These are phyloP conservation scores for Clarireedia hainanense DNA, from an alignment of 2,329 filamentous ascomycete genomes.

Conservation along the genomic window DNA sequence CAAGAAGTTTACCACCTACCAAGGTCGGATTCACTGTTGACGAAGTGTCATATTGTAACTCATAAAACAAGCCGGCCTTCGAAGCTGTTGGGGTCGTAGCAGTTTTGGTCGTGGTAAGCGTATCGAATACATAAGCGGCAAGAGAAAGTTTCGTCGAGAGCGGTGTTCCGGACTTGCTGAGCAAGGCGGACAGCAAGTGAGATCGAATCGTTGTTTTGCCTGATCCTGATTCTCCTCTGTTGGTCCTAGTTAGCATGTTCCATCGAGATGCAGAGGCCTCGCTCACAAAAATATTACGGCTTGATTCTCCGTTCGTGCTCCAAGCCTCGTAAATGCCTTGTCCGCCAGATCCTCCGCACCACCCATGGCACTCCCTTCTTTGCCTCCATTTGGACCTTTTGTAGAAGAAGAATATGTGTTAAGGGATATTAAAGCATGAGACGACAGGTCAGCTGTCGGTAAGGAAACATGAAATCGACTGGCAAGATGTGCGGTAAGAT, in stretches of 20 bases:
- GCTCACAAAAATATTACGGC: constrained; percentile 77
- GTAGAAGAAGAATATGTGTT: constrained; percentile 91
- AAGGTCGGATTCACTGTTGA: constrained; percentile 77
- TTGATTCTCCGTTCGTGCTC: constrained; percentile 86
- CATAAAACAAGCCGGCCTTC: constrained; percentile 90
- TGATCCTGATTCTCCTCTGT: constrained; percentile 86
- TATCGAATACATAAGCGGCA: constrained; percentile 91
- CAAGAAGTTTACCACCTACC: constrained; percentile 88
- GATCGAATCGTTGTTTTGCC: constrained; percentile 93
- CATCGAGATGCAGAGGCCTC: neutral
- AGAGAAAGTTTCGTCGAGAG: constrained; percentile 89
- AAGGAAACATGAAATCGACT: constrained; percentile 87
- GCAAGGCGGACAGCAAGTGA: constrained; percentile 76
- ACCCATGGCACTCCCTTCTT: constrained; percentile 85
- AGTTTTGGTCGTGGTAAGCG: constrained; percentile 93
- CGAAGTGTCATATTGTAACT: constrained; percentile 91
- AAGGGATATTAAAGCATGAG: constrained; percentile 81
- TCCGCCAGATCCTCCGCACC: constrained; percentile 88
- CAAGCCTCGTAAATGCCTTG: constrained; percentile 76
- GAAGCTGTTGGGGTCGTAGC: constrained; percentile 92
- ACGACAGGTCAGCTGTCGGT: constrained; percentile 82
- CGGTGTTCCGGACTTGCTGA: constrained; percentile 86
- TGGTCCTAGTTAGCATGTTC: constrained; percentile 10
- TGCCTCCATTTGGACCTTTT: constrained; percentile 82
- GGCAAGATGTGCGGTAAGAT: constrained; percentile 74